phyloP scores from a whole-genome alignment of 1,139 yeast genomes.

The Lodderomyces orthopsilosis region DNA sequence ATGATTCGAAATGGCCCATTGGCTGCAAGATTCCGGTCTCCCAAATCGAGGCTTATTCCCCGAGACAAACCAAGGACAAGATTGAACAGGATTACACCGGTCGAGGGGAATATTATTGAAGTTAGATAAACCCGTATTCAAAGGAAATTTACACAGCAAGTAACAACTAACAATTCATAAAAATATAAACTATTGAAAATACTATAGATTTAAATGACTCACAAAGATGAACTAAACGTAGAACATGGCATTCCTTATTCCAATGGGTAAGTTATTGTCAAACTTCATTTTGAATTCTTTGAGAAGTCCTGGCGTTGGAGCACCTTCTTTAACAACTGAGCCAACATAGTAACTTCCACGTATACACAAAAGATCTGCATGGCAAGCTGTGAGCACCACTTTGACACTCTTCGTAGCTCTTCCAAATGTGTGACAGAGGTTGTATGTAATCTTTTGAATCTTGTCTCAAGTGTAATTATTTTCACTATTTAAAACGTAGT shows the following conservation, averaged over 20 bases:
- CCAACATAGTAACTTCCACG: constrained; percentile 14
- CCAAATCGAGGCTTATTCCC: constrained; percentile 14
- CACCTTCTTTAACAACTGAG: constrained; percentile 4
- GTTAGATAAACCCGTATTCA: no score
- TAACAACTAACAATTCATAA: no score
- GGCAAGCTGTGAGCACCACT: constrained; percentile 15
- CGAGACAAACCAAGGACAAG: constrained; percentile 3
- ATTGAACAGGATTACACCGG: constrained; percentile 11
- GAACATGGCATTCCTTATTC: constrained; percentile 13
- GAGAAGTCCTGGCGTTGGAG: constrained; percentile 7
- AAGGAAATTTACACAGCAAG: no score
- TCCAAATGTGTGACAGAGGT: constrained; percentile 16
- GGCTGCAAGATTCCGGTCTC: constrained; percentile 39
- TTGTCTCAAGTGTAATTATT: constrained; percentile 13
- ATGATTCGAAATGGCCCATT: constrained; percentile 47
- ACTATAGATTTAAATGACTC: neutral
- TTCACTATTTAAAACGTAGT: constrained; percentile 15
- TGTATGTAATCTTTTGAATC: constrained; percentile 14
- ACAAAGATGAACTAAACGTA: constrained; percentile 9
- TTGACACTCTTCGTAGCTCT: constrained; percentile 16
- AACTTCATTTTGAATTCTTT: constrained; percentile 6
- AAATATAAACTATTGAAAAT: neutral
- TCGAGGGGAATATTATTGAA: constrained; percentile 15
- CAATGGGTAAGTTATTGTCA: constrained; percentile 10
- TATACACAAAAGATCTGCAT: constrained; percentile 16